Evolutionary conservation across 2,329 filamentous ascomycete genomes (phyloP).

Genomic region (Calonectria crousiana): DNA sequence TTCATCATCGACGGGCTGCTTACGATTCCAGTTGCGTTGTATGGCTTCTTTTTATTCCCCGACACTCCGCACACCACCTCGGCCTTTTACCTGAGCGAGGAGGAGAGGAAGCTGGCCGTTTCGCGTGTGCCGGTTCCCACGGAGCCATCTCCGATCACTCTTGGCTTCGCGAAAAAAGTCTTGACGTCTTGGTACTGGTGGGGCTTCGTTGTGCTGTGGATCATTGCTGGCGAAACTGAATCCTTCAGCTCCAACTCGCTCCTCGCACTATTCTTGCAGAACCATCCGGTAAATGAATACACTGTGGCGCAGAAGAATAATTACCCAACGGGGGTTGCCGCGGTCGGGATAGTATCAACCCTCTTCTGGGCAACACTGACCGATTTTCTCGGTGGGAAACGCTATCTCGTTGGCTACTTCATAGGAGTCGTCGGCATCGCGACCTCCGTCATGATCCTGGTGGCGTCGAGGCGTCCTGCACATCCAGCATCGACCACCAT

Average conservation of each 20-base stretch:
- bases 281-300: constrained; percentile 57
- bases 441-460: constrained; percentile 72
- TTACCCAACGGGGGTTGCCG: constrained; percentile 68
- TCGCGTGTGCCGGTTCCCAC: constrained; percentile 54
- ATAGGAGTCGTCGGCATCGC: constrained; percentile 74
- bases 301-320: constrained; percentile 65
- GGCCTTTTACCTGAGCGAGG: constrained; percentile 58
- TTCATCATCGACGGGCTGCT: constrained; percentile 77
- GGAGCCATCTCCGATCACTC: constrained; percentile 59
- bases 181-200: constrained; percentile 74
- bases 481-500: constrained; percentile 59
- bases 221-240: constrained; percentile 78
- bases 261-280: constrained; percentile 63
- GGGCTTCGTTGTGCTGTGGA: constrained; percentile 75
- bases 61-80: constrained; percentile 60
- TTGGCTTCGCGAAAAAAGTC: constrained; percentile 65
- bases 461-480: constrained; percentile 57
- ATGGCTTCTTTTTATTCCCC: constrained; percentile 52
- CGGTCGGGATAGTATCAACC: constrained; percentile 69
- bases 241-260: constrained; percentile 76
- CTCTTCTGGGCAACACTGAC: constrained; percentile 78
- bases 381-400: constrained; percentile 72
- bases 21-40: constrained; percentile 51
- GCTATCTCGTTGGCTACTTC: constrained; percentile 76
- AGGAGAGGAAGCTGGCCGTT: constrained; percentile 58